A percentile compares a stretch with the other conserved stretches of the same genome.
Conservation (phyloP, 108 stramenopile genomes). For the Aureococcus anophagefferens region DNA sequence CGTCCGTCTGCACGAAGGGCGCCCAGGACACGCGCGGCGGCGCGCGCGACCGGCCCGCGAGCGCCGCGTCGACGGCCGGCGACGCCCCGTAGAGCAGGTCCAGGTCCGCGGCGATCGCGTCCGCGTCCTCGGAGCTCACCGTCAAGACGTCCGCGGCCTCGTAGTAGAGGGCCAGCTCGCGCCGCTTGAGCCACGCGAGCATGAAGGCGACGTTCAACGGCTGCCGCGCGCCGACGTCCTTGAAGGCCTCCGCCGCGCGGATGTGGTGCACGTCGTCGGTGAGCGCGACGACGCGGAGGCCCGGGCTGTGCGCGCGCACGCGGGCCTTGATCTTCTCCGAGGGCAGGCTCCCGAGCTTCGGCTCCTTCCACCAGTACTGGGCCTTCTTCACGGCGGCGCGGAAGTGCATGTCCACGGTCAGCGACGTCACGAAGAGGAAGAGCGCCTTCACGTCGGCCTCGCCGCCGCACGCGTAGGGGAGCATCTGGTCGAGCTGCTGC, state of each 20-base stretch:
- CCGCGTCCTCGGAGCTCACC: not conserved
- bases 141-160: not conserved
- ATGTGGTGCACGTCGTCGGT: not conserved
- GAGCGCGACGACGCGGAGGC: not conserved
- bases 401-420: not conserved
- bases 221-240: not conserved
- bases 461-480: not conserved
- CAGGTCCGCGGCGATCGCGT: not conserved
- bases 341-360: not conserved
- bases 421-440: constrained; percentile 1
- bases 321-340: not conserved
- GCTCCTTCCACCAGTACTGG: not conserved
- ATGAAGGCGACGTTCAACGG: not conserved
- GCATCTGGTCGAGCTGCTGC: constrained; percentile 3
- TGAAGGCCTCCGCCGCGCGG: not conserved
- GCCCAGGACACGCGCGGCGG: not conserved
- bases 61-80: not conserved
- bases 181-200: not conserved
- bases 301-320: not conserved
- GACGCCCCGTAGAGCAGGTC: too few species aligned
- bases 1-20: not conserved
- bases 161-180: not conserved
- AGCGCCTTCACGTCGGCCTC: not conserved
- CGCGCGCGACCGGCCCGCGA: not conserved
- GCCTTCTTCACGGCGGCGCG: not conserved